phyloP scores from a whole-genome alignment of 495 filamentous ascomycete genomes.

The Aspergillus sclerotioniger region DNA sequence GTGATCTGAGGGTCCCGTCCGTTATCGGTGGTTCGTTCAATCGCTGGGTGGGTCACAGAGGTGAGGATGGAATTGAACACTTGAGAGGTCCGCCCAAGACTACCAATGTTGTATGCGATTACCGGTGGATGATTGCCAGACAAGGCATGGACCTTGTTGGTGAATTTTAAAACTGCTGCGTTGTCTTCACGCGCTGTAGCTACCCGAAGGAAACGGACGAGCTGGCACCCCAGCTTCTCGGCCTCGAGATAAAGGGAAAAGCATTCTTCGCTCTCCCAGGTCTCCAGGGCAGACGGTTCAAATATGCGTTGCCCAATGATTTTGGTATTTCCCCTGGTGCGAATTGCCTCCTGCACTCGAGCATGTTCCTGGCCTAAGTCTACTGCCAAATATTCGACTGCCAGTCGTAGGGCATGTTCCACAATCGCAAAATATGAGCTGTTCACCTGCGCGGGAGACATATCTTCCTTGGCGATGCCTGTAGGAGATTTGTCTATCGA shows the following conservation, averaged over 20 bases:
- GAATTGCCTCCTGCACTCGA: conserved; percentile 44
- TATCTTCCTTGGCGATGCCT: conserved; percentile 24
- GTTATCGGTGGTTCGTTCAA: conserved; percentile 36
- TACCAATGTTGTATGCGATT: conserved; percentile 72
- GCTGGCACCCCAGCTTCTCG: conserved; percentile 63
- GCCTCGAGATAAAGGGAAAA: conserved; percentile 56
- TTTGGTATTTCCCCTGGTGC: conserved; percentile 63
- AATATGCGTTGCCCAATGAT: conserved; percentile 68
- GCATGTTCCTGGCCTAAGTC: conserved; percentile 55
- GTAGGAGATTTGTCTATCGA: conserved; percentile 58
- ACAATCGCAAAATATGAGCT: conserved; percentile 45
- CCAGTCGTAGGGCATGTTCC: conserved; percentile 67
- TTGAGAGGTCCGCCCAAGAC: conserved; percentile 62
- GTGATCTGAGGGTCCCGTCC: conserved; percentile 48
- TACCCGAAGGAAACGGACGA: conserved; percentile 65
- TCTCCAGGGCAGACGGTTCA: conserved; percentile 46
- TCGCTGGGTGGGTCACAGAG: conserved; percentile 65
- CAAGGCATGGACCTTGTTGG: conserved; percentile 41
- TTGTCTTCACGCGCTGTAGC: conserved; percentile 59
- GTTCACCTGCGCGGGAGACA: conserved; percentile 11
- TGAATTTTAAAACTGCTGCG: conserved; percentile 54
- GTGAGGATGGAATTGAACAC: conserved; percentile 68
- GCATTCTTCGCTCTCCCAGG: conserved; percentile 62
- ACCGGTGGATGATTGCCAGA: conserved; percentile 48
- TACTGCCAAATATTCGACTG: conserved; percentile 69